Evolutionary conservation across 2,329 filamentous ascomycete species (phyloP).

Genomic region (Aureobasidium subglaciale): DNA sequence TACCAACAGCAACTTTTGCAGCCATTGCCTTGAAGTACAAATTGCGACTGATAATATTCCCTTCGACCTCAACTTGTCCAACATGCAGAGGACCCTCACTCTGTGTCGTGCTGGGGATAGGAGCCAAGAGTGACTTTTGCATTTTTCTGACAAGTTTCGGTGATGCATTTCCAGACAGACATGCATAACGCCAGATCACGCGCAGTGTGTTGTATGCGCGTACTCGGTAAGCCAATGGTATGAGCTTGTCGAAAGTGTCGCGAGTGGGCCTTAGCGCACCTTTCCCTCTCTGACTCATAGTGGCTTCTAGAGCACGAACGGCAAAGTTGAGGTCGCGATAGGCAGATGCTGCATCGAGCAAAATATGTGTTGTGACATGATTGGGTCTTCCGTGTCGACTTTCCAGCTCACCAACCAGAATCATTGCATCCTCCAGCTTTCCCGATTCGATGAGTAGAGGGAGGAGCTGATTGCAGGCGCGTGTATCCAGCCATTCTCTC

Average conservation of each 20-base stretch:
- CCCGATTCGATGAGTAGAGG: constrained; percentile 16
- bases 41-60: too few relatives aligned
- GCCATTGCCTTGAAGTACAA: too few relatives aligned
- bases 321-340: constrained; percentile 14
- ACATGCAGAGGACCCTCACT: background rate
- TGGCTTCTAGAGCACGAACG: background rate
- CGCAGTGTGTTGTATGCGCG: constrained; percentile 25
- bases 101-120: background rate
- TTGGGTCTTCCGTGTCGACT: constrained; percentile 16
- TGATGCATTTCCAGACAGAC: constrained; percentile 21
- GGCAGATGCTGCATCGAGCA: constrained; percentile 21
- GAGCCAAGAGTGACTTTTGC: background rate
- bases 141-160: background rate
- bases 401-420: constrained; percentile 20
- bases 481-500: constrained; percentile 22
- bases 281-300: background rate
- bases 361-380: constrained; percentile 21
- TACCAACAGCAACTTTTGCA: too few relatives aligned
- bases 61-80: background rate
- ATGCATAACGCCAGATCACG: constrained; percentile 30
- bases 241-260: constrained; percentile 21
- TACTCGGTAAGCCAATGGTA: constrained; percentile 21
- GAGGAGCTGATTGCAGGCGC: constrained; percentile 20
- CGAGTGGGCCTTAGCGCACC: constrained; percentile 4
- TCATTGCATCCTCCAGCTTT: constrained; percentile 18